Percentiles rank a stretch among this genome's conserved stretches.
These are phyloP conservation scores for Colletotrichum australisinense DNA, from an alignment of 2,329 filamentous ascomycete genomes.

Conservation along the genomic window DNA sequence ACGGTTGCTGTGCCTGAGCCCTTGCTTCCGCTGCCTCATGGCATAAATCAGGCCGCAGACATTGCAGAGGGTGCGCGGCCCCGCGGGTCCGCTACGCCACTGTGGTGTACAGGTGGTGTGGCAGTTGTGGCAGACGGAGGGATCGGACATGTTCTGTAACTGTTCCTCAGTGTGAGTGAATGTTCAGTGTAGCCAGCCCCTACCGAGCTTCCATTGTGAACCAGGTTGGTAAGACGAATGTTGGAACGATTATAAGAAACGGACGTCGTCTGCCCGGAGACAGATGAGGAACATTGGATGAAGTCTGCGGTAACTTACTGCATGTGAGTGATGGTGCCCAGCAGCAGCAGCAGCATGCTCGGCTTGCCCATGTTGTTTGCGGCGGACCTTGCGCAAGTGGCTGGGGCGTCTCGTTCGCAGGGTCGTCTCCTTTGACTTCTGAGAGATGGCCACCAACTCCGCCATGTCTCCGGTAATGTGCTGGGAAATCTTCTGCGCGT, in stretches of 20 bases:
- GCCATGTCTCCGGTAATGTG: background rate
- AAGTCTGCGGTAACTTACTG: background rate
- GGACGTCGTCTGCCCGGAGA: background rate
- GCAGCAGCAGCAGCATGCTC: background rate
- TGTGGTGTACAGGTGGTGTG: background rate
- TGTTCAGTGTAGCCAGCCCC: background rate
- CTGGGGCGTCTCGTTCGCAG: background rate
- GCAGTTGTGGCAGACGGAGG: conserved; percentile 4
- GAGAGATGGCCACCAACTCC: background rate
- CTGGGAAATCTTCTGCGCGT: background rate
- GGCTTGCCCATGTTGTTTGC: background rate
- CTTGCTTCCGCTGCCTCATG: conserved; percentile 1
- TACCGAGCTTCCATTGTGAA: background rate
- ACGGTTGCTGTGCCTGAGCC: background rate
- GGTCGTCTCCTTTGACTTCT: background rate
- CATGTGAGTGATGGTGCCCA: background rate
- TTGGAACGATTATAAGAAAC: background rate
- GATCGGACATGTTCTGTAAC: background rate
- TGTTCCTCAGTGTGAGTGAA: background rate
- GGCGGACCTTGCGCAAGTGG: background rate
- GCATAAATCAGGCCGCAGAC: conserved; percentile 3
- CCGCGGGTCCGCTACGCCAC: conserved; percentile 7
- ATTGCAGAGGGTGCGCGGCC: conserved; percentile 1
- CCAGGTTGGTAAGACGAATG: background rate
- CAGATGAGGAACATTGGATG: background rate